Evolutionary conservation across 2,329 filamentous ascomycete species (phyloP).

Genomic region (Colletotrichum ledebouriae): DNA sequence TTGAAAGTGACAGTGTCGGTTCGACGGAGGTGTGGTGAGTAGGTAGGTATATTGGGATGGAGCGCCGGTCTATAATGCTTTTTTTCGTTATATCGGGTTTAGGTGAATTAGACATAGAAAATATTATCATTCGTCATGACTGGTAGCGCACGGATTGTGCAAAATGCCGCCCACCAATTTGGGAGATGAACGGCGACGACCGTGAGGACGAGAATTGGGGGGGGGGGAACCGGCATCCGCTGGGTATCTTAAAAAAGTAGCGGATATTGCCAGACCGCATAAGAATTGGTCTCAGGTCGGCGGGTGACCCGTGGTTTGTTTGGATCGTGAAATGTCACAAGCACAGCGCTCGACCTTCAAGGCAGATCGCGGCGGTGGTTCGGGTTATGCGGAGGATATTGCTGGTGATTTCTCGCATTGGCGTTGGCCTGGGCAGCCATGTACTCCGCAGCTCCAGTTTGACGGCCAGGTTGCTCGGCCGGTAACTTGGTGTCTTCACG

Average conservation of each 20-base stretch:
- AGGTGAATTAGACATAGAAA: conserved; percentile 41
- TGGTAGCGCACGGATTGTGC: conserved; percentile 29
- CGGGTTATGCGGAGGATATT: conserved; percentile 61
- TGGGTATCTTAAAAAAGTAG: conserved; percentile 42
- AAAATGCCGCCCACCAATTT: conserved; percentile 24
- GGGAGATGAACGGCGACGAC: conserved; percentile 29
- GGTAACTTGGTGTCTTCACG: conserved; percentile 72
- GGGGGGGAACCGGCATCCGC: conserved; percentile 25
- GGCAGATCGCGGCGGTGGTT: conserved; percentile 55
- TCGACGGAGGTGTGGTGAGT: conserved; percentile 23
- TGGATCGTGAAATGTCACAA: not conserved
- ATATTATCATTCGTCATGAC: conserved; percentile 41
- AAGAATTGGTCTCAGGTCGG: conserved; percentile 34
- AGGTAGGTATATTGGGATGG: conserved; percentile 23
- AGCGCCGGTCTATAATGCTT: conserved; percentile 41
- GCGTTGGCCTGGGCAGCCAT: conserved; percentile 58
- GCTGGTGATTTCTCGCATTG: conserved; percentile 56
- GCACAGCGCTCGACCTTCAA: conserved; percentile 44
- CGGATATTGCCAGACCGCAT: conserved; percentile 31
- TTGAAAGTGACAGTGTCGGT: conserved; percentile 26
- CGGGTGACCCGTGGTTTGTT: not conserved
- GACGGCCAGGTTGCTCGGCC: conserved; percentile 68
- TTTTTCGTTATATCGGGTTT: conserved; percentile 36
- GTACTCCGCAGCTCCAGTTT: conserved; percentile 66
- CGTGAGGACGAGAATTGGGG: conserved; percentile 22